phyloP scores from a whole-genome alignment of 139 green algal species.

The Micractinium conductrix region DNA sequence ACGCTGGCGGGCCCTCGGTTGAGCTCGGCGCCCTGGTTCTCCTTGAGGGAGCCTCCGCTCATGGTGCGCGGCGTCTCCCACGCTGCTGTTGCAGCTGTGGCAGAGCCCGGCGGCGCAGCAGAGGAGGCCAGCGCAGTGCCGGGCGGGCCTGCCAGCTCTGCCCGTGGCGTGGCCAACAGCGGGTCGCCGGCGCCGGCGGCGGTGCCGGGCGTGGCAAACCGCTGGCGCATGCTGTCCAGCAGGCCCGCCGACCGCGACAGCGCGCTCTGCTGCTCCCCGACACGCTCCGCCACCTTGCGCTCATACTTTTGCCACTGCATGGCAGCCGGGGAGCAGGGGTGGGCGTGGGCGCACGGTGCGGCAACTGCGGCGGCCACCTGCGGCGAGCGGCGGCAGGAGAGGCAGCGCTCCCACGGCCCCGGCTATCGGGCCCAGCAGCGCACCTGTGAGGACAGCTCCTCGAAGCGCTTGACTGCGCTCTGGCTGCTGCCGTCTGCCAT shows the following conservation, averaged over 20 bases:
- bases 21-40: background rate
- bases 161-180: background rate
- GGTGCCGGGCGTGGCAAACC: conserved; percentile 18
- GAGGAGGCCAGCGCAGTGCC: background rate
- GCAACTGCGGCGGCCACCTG: background rate
- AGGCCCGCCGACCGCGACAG: conserved; percentile 9
- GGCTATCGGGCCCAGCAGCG: background rate
- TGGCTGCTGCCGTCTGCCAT: conserved; percentile 6
- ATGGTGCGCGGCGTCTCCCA: background rate
- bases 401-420: background rate
- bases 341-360: too few relatives aligned
- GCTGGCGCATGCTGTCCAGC: conserved; percentile 37
- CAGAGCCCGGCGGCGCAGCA: background rate
- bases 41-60: background rate
- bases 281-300: conserved; percentile 41
- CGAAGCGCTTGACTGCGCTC: conserved; percentile 6
- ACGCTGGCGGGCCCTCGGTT: background rate
- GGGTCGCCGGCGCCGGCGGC: background rate
- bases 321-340: background rate
- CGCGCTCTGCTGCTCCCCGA: conserved; percentile 9
- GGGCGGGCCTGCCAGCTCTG: background rate
- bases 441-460: conserved; percentile 24
- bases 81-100: background rate
- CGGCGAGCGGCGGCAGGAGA: background rate
- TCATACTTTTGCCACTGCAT: conserved; percentile 49